A percentile compares a stretch with the other conserved stretches of the same genome.
phyloP scores from a whole-genome alignment of 345 rosid genomes.

The Gossypium raimondii region DNA sequence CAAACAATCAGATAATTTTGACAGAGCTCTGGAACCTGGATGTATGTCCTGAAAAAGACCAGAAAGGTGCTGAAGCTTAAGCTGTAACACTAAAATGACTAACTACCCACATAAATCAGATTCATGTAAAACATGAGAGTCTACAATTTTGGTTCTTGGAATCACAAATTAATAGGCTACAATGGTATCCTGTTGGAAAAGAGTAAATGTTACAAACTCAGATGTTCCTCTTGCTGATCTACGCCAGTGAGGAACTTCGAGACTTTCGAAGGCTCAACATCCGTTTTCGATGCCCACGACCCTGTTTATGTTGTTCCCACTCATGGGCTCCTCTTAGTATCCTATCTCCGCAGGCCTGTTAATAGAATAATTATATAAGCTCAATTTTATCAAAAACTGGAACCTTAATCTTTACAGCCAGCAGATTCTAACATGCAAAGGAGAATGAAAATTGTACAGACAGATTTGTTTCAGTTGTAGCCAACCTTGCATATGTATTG shows the following conservation, averaged over 20 bases:
- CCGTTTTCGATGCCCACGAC: constrained; percentile 82
- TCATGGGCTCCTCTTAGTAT: constrained; percentile 88
- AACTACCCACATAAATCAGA: background rate
- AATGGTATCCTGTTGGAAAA: too few species aligned
- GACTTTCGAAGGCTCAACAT: constrained; percentile 40
- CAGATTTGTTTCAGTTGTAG: constrained; percentile 1
- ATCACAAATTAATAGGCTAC: background rate
- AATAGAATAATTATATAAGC: background rate
- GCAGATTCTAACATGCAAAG: background rate
- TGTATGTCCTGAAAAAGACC: background rate
- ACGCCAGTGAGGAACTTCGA: constrained; percentile 6
- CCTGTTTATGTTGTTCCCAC: constrained; percentile 88
- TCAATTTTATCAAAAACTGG: background rate
- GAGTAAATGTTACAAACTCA: background rate
- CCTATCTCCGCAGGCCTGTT: constrained; percentile 80
- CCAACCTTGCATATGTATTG: constrained; percentile 77
- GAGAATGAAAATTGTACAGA: background rate
- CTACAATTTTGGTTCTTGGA: background rate
- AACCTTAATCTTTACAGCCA: background rate
- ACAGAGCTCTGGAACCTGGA: too few species aligned
- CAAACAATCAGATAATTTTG: too few species aligned
- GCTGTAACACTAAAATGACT: background rate
- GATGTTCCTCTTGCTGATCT: constrained; percentile 22
- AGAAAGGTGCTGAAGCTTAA: background rate
- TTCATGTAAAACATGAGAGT: background rate